Percentiles rank a stretch among this genome's conserved stretches.
phyloP scores from a whole-genome alignment of 2,329 filamentous ascomycete genomes.

The Colletotrichum magnum region DNA sequence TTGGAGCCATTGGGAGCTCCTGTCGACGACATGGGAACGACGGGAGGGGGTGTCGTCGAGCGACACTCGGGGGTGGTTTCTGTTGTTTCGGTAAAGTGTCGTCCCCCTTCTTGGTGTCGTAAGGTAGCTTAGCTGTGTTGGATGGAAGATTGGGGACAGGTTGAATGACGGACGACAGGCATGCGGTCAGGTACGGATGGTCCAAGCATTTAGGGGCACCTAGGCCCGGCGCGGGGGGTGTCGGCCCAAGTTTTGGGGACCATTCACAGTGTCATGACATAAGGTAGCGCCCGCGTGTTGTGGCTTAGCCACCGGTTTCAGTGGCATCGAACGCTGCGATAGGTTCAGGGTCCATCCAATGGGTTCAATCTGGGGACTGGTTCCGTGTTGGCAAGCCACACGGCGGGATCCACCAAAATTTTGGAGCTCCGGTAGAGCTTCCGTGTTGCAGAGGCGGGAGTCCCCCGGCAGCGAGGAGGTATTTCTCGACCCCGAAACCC shows the following conservation, averaged over 20 bases:
- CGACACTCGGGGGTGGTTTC: neutral
- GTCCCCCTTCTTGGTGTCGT: slow-evolving; percentile 10
- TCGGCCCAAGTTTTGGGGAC: slow-evolving; percentile 2
- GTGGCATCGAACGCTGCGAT: neutral
- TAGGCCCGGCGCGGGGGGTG: slow-evolving; percentile 7
- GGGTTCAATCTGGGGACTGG: neutral
- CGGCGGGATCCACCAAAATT: slow-evolving; percentile 22
- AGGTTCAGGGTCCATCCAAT: neutral
- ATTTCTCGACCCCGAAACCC: slow-evolving; percentile 8
- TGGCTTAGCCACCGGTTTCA: slow-evolving; percentile 26
- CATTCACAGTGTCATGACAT: slow-evolving; percentile 15
- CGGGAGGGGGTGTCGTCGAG: slow-evolving; percentile 12
- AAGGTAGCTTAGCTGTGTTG: slow-evolving; percentile 19
- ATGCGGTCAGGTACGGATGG: slow-evolving; percentile 33
- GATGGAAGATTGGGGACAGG: slow-evolving; percentile 32
- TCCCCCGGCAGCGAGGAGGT: slow-evolving; percentile 3
- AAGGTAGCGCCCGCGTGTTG: slow-evolving; percentile 5
- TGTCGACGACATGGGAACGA: slow-evolving; percentile 52
- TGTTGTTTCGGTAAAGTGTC: slow-evolving; percentile 18
- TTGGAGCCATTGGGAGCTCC: slow-evolving; percentile 54
- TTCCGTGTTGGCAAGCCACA: slow-evolving; percentile 22
- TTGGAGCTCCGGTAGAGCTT: slow-evolving; percentile 30
- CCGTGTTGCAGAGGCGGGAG: slow-evolving; percentile 12
- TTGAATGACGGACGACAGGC: slow-evolving; percentile 24
- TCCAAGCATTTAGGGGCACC: slow-evolving; percentile 31